Conservation (phyloP, 1,284 basidiomycete species). For the Uromyces viciae-fabae region DNA sequence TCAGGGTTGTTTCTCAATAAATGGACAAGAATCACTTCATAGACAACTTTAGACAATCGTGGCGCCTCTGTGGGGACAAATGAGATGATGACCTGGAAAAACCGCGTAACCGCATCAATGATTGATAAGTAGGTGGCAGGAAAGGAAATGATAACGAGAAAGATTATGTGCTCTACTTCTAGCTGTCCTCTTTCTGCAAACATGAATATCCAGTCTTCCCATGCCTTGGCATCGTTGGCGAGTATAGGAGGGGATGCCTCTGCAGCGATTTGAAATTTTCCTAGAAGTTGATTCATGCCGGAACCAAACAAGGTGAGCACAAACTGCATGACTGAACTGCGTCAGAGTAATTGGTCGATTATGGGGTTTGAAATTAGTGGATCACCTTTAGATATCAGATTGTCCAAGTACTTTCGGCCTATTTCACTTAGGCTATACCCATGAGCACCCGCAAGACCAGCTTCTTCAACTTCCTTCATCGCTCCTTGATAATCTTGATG, state of each 20-base stretch:
- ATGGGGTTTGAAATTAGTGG: not conserved
- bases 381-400: conserved; percentile 35
- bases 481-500: conserved; percentile 82
- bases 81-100: conserved; percentile 72
- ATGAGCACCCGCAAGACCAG: conserved; percentile 55
- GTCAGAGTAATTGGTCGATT: not conserved
- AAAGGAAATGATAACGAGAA: no score
- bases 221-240: conserved; percentile 69
- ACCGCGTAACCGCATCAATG: conserved; percentile 47
- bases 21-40: conserved; percentile 90
- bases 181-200: conserved; percentile 80
- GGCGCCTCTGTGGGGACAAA: conserved; percentile 79
- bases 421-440: conserved; percentile 52
- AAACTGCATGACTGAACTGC: not conserved
- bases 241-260: conserved; percentile 81
- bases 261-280: conserved; percentile 77
- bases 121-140: not conserved
- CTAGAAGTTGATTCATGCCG: conserved; percentile 57
- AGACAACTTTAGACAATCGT: conserved; percentile 75
- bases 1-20: conserved; percentile 73
- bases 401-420: conserved; percentile 34
- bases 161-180: conserved; percentile 59
- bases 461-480: conserved; percentile 71
- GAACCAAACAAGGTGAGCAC: not conserved
- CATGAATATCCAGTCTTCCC: conserved; percentile 93